A percentile compares a stretch with the other conserved stretches of the same genome.
Evolutionary conservation across 345 rosid genomes (phyloP).

Genomic region (Gossypium australe): DNA sequence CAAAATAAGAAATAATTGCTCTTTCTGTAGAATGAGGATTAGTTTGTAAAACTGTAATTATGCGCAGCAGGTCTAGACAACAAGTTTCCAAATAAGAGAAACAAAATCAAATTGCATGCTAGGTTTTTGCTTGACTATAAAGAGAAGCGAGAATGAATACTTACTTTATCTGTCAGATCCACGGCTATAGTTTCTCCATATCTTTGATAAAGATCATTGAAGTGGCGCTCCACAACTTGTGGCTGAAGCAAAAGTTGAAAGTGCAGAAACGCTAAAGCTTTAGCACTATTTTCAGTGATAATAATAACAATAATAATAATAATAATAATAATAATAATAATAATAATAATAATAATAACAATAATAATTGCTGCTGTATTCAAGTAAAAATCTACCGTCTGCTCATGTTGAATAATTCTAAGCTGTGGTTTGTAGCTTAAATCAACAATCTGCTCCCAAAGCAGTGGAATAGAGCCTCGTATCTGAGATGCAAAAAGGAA

Average conservation of each 20-base stretch:
- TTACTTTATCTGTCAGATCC: conserved; percentile 80
- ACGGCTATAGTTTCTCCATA: conserved; percentile 72
- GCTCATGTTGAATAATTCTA: conserved; percentile 57
- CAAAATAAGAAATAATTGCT: background rate
- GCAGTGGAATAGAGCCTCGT: conserved; percentile 95
- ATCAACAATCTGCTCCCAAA: conserved; percentile 99
- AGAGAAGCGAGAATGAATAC: conserved; percentile 14
- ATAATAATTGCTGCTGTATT: background rate
- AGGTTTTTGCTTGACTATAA: conserved; percentile 8
- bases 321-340: background rate
- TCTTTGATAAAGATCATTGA: conserved; percentile 77
- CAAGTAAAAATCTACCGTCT: conserved; percentile 41
- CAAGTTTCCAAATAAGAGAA: background rate
- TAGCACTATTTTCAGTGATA: conserved; percentile 16
- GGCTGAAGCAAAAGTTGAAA: conserved; percentile 40
- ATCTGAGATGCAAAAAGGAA: conserved; percentile 39
- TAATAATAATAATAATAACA: conserved; percentile 7
- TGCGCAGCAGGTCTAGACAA: background rate
- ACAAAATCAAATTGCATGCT: background rate
- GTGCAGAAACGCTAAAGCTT: conserved; percentile 9
- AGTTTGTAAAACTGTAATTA: background rate
- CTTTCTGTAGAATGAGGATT: background rate
- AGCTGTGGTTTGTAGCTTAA: conserved; percentile 89
- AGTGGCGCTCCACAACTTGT: conserved; percentile 81
- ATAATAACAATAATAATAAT: conserved; percentile 3